Evolutionary conservation across 2,329 filamentous ascomycete genomes (phyloP).

Genomic region (Leptoxyphium fumago): DNA sequence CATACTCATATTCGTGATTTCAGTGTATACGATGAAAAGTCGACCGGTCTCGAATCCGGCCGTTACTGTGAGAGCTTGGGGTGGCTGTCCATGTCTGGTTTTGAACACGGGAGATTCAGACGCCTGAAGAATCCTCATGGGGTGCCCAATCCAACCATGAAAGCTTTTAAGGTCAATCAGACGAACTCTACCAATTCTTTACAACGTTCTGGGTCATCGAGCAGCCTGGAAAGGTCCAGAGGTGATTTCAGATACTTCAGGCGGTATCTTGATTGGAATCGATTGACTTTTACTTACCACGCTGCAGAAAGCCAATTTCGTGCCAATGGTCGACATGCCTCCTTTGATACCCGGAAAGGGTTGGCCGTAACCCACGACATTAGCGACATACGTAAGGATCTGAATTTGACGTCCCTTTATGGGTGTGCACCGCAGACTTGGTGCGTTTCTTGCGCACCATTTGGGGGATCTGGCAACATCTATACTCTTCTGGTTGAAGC

Average conservation of each 20-base stretch:
- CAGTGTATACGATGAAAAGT: slow-evolving; percentile 45
- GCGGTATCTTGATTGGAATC: slow-evolving; percentile 55
- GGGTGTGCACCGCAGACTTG: slow-evolving; percentile 48
- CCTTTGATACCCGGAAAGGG: slow-evolving; percentile 38
- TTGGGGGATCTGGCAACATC: slow-evolving; percentile 38
- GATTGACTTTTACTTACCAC: slow-evolving; percentile 50
- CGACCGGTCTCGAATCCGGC: slow-evolving; percentile 44
- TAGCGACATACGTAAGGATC: slow-evolving; percentile 33
- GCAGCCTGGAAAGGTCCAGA: slow-evolving; percentile 14
- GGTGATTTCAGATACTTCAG: slow-evolving; percentile 32
- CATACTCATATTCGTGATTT: slow-evolving; percentile 42
- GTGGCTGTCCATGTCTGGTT: slow-evolving; percentile 50
- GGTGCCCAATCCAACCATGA: slow-evolving; percentile 28
- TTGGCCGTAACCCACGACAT: slow-evolving; percentile 35
- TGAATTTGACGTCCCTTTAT: slow-evolving; percentile 37
- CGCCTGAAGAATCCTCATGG: slow-evolving; percentile 27
- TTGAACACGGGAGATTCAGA: slow-evolving; percentile 33
- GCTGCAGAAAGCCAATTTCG: slow-evolving; percentile 34
- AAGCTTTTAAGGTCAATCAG: slow-evolving; percentile 20
- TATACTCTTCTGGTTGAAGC: slow-evolving; percentile 39
- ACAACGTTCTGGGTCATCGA: slow-evolving; percentile 2
- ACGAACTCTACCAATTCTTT: slow-evolving; percentile 23
- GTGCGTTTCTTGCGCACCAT: slow-evolving; percentile 42
- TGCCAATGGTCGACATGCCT: slow-evolving; percentile 2
- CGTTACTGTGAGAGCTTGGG: slow-evolving; percentile 55